Evolutionary conservation across 345 rosid species (phyloP), one percentile per base, ranked within the genome.

Genomic region (Eucalyptus brandiana): DNA sequence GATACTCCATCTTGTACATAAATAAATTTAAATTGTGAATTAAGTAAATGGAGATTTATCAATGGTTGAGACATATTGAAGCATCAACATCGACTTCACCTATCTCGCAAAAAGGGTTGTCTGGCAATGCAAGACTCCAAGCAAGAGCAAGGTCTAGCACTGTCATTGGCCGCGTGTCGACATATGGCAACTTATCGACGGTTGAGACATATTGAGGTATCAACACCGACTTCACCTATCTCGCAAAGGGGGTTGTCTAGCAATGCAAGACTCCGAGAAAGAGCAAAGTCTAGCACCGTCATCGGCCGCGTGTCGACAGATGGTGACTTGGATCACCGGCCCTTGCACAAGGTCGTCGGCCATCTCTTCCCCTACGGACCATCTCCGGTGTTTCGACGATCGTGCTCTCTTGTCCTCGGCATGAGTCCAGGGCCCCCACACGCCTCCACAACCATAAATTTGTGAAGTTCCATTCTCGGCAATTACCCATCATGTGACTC

Each of bases 131-230:
- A 34, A 34, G 23, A 21, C 80, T 34, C 81, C 45, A 6, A 12
- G 26, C 8, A 19, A 19, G 14, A 72, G 45, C 81, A 5, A 72
- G 28, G 14, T 37, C 45, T 40, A 19, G 44, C 28, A 72, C 5
- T 5, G 1, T 37, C 5, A 3, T 37, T 10, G 45, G 2, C 45
- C 8, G 45, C 0, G 3, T 9, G 45, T 34, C 45, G 15, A 60
- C 32, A 12, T 4, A 26, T 12, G 51, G 17, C 6, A 1, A 49
- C 51, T 49, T 49, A 14, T 14, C 37, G 6, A 1, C 0, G 2
- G 0, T n/a, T 7, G 37, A 65, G 37, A 65, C 72, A 30, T 67
- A 10, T 9, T 16, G 42, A 67, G 80, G 12, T 42, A 32, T 17
- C 23, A 3, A 53, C 2, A 3, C 11, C 11, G 24, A 19, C 58